A percentile compares a stretch with the other conserved stretches of the same genome.
phyloP scores from a whole-genome alignment of 768 basidiomycete genomes.

The Tephrocybe sp. region DNA sequence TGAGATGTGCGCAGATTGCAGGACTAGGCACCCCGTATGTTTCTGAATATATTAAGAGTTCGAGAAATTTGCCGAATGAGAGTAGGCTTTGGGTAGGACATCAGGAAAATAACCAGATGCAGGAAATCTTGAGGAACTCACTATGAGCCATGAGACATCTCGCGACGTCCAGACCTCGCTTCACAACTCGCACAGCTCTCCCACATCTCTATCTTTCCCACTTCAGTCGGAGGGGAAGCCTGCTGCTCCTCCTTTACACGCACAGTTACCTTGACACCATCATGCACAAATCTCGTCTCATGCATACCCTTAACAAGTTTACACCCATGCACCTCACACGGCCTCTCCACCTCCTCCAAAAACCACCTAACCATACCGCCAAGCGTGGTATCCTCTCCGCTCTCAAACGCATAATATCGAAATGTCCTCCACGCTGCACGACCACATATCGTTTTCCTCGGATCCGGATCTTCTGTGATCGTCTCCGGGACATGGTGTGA shows the following conservation, averaged over 20 bases:
- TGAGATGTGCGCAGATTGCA: conserved; percentile 47
- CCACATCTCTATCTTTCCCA: conserved; percentile 40
- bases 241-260: conserved; percentile 13
- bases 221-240: conserved; percentile 8
- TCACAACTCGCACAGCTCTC: conserved; percentile 48
- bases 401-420: conserved; percentile 36
- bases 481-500: neutral
- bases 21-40: conserved; percentile 30
- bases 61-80: conserved; percentile 58
- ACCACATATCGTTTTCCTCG: conserved; percentile 32
- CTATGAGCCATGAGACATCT: conserved; percentile 51
- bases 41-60: conserved; percentile 48
- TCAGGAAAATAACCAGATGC: neutral
- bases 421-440: conserved; percentile 49
- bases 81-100: conserved; percentile 33
- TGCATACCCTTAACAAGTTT: conserved; percentile 36
- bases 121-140: conserved; percentile 27
- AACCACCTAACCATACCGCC: conserved; percentile 40
- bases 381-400: conserved; percentile 32
- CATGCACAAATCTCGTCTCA: conserved; percentile 41
- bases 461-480: neutral
- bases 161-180: conserved; percentile 26
- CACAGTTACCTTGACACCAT: conserved; percentile 28
- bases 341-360: conserved; percentile 25
- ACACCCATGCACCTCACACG: conserved; percentile 37